Evolutionary conservation across 2,329 filamentous ascomycete species (phyloP).

Genomic region (Ophiosphaerella narmari): DNA sequence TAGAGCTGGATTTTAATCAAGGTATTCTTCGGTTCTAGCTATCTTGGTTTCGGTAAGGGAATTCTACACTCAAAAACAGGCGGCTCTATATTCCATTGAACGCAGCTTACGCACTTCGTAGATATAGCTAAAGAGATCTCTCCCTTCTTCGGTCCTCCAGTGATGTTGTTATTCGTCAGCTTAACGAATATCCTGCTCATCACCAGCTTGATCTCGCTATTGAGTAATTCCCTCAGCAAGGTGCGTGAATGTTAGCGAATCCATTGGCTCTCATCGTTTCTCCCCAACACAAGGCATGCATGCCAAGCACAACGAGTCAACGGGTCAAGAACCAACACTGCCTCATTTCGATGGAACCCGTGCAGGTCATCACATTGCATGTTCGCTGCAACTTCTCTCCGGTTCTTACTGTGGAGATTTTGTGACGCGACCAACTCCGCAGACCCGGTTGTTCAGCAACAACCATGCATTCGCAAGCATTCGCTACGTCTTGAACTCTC

Average conservation of each 20-base stretch:
- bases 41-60: slow-evolving; percentile 69
- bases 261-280: slow-evolving; percentile 22
- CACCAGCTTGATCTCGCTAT: slow-evolving; percentile 76
- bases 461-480: neutral
- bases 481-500: neutral
- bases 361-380: slow-evolving; percentile 3
- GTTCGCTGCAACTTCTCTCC: neutral
- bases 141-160: slow-evolving; percentile 53
- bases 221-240: slow-evolving; percentile 73
- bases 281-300: slow-evolving; percentile 12
- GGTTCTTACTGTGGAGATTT: neutral
- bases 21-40: slow-evolving; percentile 80
- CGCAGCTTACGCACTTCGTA: slow-evolving; percentile 34
- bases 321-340: slow-evolving; percentile 21
- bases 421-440: neutral
- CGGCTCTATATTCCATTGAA: slow-evolving; percentile 4
- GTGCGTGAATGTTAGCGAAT: slow-evolving; percentile 43
- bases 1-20: slow-evolving; percentile 73
- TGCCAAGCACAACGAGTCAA: slow-evolving; percentile 20
- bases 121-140: slow-evolving; percentile 54
- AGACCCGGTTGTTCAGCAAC: neutral
- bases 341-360: slow-evolving; percentile 17
- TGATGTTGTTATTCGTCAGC: slow-evolving; percentile 71
- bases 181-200: slow-evolving; percentile 79
- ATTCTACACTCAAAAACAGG: slow-evolving; percentile 5